phyloP scores from a whole-genome alignment of 2,329 filamentous ascomycete genomes.

The Penicillium sp. region DNA sequence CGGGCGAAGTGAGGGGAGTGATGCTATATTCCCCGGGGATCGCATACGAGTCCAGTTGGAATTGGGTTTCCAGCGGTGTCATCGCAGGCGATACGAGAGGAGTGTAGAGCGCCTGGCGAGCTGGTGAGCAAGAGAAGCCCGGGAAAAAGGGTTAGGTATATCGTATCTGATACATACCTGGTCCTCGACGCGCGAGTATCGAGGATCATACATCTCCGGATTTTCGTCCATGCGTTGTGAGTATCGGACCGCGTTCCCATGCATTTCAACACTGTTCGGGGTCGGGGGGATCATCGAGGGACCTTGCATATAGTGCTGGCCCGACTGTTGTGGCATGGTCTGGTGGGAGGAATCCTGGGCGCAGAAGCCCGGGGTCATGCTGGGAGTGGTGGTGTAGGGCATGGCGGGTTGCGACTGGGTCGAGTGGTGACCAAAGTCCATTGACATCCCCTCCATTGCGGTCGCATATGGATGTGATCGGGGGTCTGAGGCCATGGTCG shows the following conservation, averaged over 20 bases:
- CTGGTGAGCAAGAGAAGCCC: background rate
- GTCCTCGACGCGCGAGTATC: constrained; percentile 45
- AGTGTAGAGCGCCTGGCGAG: constrained; percentile 48
- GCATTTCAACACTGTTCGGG: constrained; percentile 51
- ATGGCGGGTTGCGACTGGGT: constrained; percentile 26
- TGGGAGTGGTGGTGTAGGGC: constrained; percentile 31
- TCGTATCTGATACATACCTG: constrained; percentile 36
- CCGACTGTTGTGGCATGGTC: constrained; percentile 18
- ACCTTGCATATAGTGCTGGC: constrained; percentile 33
- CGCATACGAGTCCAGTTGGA: constrained; percentile 49
- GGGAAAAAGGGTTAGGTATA: background rate
- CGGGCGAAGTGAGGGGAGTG: constrained; percentile 52
- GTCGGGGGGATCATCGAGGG: constrained; percentile 48
- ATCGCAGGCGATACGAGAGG: constrained; percentile 53
- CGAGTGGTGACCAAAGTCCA: constrained; percentile 4
- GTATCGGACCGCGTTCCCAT: constrained; percentile 44
- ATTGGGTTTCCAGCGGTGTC: constrained; percentile 51
- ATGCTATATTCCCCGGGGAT: constrained; percentile 50
- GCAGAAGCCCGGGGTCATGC: constrained; percentile 35
- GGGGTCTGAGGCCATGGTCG: constrained; percentile 30
- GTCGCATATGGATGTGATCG: constrained; percentile 28
- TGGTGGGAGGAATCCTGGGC: constrained; percentile 31
- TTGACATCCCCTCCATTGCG: constrained; percentile 38
- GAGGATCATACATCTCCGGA: constrained; percentile 44
- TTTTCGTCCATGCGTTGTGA: constrained; percentile 41